Conservation (phyloP, 352 stramenopile species). For the Pythium chondricola region DNA sequence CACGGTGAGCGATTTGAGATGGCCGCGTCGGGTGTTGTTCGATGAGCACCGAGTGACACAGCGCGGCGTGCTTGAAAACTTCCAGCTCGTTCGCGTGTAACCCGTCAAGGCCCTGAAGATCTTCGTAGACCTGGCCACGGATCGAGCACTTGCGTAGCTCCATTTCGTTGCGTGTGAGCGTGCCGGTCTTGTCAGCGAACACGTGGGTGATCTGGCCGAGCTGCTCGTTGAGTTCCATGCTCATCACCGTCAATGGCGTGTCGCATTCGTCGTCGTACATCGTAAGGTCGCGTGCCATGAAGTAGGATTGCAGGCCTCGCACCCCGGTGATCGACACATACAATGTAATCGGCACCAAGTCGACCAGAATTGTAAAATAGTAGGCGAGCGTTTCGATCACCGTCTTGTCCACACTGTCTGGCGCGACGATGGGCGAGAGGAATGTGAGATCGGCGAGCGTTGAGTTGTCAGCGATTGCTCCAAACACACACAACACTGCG, state of each 20-base stretch:
- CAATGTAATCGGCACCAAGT: slow-evolving; percentile 79
- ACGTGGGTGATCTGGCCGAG: slow-evolving; percentile 93
- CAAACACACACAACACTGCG: slow-evolving; percentile 52
- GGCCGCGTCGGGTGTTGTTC: slow-evolving; percentile 65
- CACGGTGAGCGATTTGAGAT: slow-evolving; percentile 30
- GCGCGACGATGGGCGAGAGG: slow-evolving; percentile 22
- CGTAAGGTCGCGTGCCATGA: slow-evolving; percentile 71
- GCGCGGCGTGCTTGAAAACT: slow-evolving; percentile 68
- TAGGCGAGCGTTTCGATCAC: slow-evolving; percentile 70
- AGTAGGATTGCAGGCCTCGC: slow-evolving; percentile 81
- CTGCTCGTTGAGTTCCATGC: slow-evolving; percentile 80
- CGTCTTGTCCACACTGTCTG: slow-evolving; percentile 27
- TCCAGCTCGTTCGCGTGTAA: too few relatives aligned
- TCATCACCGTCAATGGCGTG: slow-evolving; percentile 63
- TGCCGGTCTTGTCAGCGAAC: slow-evolving; percentile 90
- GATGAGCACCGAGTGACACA: slow-evolving; percentile 96
- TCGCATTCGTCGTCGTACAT: slow-evolving; percentile 75
- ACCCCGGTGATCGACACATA: slow-evolving; percentile 84
- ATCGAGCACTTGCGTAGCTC: slow-evolving; percentile 83
- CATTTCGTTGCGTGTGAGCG: slow-evolving; percentile 84
- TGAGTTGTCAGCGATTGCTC: slow-evolving; percentile 45
- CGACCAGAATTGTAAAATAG: slow-evolving; percentile 72
- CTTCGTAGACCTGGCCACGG: slow-evolving; percentile 61
- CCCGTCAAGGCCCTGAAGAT: too few relatives aligned
- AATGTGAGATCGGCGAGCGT: slow-evolving; percentile 37